These are phyloP conservation scores for Babesia gibsoni DNA, from an alignment of 169 alveolate species.

Conservation along the genomic window DNA sequence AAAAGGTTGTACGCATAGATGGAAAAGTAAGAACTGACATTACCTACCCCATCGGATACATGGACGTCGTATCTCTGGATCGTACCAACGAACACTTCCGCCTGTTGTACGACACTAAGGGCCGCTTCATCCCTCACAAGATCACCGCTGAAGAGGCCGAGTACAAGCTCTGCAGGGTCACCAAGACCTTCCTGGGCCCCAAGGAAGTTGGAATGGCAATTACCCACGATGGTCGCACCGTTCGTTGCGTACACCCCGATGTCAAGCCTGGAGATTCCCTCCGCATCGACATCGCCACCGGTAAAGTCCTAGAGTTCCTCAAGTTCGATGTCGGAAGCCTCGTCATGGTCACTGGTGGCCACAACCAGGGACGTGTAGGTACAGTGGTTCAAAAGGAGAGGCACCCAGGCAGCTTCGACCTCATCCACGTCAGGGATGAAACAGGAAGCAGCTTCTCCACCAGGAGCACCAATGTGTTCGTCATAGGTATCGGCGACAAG, in stretches of 20 bases:
- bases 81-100: conserved; percentile 94
- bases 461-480: conserved; percentile 92
- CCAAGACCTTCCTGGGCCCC: conserved; percentile 91
- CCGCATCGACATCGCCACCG: conserved; percentile 91
- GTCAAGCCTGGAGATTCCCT: conserved; percentile 95
- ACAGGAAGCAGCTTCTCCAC: conserved; percentile 94
- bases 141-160: conserved; percentile 93
- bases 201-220: conserved; percentile 94
- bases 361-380: conserved; percentile 99
- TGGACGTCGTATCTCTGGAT: conserved; percentile 94
- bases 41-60: conserved; percentile 96
- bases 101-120: conserved; percentile 95
- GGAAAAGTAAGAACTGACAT: conserved; percentile 96
- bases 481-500: conserved; percentile 94
- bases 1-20: conserved; percentile 93
- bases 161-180: conserved; percentile 95
- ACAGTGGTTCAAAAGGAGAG: conserved; percentile 91
- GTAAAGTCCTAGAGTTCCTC: conserved; percentile 90
- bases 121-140: conserved; percentile 94
- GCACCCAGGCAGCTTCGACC: conserved; percentile 96
- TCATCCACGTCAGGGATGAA: conserved; percentile 93
- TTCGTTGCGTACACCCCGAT: conserved; percentile 97
- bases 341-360: conserved; percentile 96
- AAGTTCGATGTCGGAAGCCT: conserved; percentile 93
- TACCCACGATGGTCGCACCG: conserved; percentile 98